phyloP scores from a whole-genome alignment of 1,284 basidiomycete genomes.

The Xanthoconium separans region DNA sequence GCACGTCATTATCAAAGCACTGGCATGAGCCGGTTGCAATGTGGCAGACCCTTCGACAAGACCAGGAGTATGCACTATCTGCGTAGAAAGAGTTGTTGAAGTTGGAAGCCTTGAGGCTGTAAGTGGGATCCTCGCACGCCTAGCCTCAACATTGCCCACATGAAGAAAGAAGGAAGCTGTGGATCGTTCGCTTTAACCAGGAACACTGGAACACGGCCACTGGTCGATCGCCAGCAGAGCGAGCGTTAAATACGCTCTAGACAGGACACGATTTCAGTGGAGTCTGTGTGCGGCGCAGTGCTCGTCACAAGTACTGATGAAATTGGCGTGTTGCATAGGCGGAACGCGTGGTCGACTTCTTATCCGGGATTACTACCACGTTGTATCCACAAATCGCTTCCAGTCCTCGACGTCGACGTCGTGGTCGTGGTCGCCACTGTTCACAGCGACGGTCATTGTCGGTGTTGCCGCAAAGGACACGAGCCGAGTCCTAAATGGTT shows the following conservation, averaged over 20 bases:
- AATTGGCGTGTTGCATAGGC: slow-evolving; percentile 10
- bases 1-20: neutral
- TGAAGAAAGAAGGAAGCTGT: neutral
- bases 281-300: too few species aligned
- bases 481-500: neutral
- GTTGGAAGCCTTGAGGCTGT: neutral
- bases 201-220: slow-evolving; percentile 7
- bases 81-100: neutral
- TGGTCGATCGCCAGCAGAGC: neutral
- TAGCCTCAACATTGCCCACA: slow-evolving; percentile 9
- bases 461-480: neutral
- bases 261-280: slow-evolving; percentile 3
- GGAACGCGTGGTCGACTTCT: slow-evolving; percentile 1
- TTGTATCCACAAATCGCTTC: neutral
- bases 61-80: neutral
- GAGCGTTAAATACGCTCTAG: neutral
- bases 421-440: neutral
- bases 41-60: slow-evolving; percentile 2
- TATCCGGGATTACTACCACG: neutral
- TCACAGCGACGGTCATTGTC: neutral
- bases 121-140: slow-evolving; percentile 2
- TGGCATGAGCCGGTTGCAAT: neutral
- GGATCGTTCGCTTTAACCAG: slow-evolving; percentile 3
- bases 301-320: slow-evolving; percentile 4
- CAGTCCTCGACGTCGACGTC: neutral